phyloP scores from a whole-genome alignment of 2,329 filamentous ascomycete species.

The Zarea fungicola region DNA sequence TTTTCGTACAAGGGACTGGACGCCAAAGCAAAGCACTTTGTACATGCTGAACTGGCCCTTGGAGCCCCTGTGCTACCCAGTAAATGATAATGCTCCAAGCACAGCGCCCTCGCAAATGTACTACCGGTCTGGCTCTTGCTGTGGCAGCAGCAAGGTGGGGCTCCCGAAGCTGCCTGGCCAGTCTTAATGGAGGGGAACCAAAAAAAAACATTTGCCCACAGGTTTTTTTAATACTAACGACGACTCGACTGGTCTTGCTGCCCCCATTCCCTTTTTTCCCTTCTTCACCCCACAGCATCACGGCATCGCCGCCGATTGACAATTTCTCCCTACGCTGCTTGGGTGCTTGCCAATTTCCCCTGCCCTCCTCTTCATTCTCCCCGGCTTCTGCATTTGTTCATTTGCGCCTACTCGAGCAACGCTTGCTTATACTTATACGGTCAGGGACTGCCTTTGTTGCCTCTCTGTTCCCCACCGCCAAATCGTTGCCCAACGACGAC shows the following conservation, averaged over 20 bases:
- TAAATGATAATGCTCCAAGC: too few relatives aligned
- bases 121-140: neutral
- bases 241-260: constrained; percentile 14
- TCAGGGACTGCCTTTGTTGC: constrained; percentile 12
- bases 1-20: neutral
- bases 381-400: constrained; percentile 11
- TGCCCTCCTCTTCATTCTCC: constrained; percentile 17
- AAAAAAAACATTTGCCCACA: constrained; percentile 23
- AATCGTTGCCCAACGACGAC: constrained; percentile 10
- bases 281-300: constrained; percentile 23
- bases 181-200: constrained; percentile 15
- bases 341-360: constrained; percentile 20
- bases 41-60: too few relatives aligned
- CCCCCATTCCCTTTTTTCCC: constrained; percentile 23
- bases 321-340: constrained; percentile 14
- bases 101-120: too few relatives aligned
- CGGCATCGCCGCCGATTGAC: constrained; percentile 22
- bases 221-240: constrained; percentile 18
- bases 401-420: constrained; percentile 10
- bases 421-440: constrained; percentile 9
- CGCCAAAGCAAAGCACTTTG: too few relatives aligned
- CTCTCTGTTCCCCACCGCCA: constrained; percentile 10
- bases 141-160: constrained; percentile 2
- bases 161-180: constrained; percentile 12
- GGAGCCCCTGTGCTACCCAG: too few relatives aligned